Percentiles rank a stretch among this genome's conserved stretches.
Evolutionary conservation across 352 stramenopile genomes (phyloP).

Genomic region (Phytophthora citrophthora): DNA sequence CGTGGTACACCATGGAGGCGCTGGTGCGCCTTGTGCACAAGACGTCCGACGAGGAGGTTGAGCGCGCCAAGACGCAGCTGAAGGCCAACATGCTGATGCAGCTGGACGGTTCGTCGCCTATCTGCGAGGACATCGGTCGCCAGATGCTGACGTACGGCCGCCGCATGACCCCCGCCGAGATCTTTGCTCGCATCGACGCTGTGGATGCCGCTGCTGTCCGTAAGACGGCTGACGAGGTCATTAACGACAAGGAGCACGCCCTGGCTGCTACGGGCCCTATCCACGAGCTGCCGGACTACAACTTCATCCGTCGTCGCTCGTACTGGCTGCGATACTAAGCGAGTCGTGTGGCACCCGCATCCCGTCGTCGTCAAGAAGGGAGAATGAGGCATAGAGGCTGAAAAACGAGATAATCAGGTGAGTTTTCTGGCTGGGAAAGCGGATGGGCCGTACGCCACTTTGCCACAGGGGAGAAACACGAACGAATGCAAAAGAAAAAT

Average conservation of each 20-base stretch:
- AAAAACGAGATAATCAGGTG: slow-evolving; percentile 30
- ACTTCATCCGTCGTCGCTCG: slow-evolving; percentile 98
- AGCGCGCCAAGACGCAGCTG: slow-evolving; percentile 98
- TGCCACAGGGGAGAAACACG: slow-evolving; percentile 31
- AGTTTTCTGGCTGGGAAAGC: slow-evolving; percentile 41
- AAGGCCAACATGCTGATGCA: slow-evolving; percentile 99
- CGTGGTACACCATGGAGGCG: slow-evolving; percentile 95
- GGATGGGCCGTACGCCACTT: slow-evolving; percentile 38
- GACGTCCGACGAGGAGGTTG: slow-evolving; percentile 97
- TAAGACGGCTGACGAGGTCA: slow-evolving; percentile 84
- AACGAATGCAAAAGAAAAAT: slow-evolving; percentile 41
- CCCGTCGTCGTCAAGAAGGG: slow-evolving; percentile 36
- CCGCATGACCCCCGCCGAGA: slow-evolving; percentile 98
- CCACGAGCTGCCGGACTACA: slow-evolving; percentile 99
- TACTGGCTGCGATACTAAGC: slow-evolving; percentile 97
- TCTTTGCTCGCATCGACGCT: slow-evolving; percentile 99
- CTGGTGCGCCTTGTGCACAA: slow-evolving; percentile 96
- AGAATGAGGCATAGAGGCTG: slow-evolving; percentile 42
- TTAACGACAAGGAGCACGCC: slow-evolving; percentile 99
- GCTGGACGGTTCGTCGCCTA: slow-evolving; percentile 97
- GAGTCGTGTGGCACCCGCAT: slow-evolving; percentile 19
- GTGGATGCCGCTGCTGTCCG: slow-evolving; percentile 96
- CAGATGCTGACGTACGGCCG: slow-evolving; percentile 97
- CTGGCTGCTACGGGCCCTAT: slow-evolving; percentile 97
- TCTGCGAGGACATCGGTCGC: slow-evolving; percentile 99